Conservation (phyloP, 352 stramenopile genomes). For the Phytophthora uliginosa region DNA sequence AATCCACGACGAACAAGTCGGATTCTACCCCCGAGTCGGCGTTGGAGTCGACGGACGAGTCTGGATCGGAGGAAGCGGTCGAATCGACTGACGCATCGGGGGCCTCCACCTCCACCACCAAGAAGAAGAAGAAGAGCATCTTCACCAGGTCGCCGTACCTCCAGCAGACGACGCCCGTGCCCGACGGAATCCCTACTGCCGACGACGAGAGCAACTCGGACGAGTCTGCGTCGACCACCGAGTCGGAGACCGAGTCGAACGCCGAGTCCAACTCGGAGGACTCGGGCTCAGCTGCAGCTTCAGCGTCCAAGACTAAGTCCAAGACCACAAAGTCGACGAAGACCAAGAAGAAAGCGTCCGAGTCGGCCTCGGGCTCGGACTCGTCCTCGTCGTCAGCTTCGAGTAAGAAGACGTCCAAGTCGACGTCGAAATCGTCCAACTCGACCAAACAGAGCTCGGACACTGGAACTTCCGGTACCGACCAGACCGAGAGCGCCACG, state of each 20-base stretch:
- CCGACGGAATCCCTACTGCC: slow-evolving; percentile 36
- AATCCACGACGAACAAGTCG: not conserved
- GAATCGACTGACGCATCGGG: slow-evolving; percentile 10
- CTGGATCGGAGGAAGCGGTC: slow-evolving; percentile 3
- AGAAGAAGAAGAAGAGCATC: slow-evolving; percentile 34
- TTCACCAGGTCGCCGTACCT: slow-evolving; percentile 50
- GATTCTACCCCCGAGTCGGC: slow-evolving; percentile 5
- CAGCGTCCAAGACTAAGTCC: slow-evolving; percentile 14
- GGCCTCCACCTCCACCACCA: slow-evolving; percentile 23
- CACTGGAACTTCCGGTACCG: not conserved
- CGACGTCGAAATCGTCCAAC: not conserved
- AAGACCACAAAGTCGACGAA: not conserved
- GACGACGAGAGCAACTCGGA: slow-evolving; percentile 19
- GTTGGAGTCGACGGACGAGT: not conserved
- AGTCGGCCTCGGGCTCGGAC: slow-evolving; percentile 20
- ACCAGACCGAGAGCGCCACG: not conserved
- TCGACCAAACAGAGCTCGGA: slow-evolving; percentile 10
- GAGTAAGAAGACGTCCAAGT: slow-evolving; percentile 1
- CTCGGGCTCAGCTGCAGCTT: slow-evolving; percentile 2
- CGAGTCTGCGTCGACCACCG: slow-evolving; percentile 12
- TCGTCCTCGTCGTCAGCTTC: slow-evolving; percentile 17
- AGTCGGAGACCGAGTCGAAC: slow-evolving; percentile 1
- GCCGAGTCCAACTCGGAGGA: slow-evolving; percentile 11
- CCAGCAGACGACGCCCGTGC: slow-evolving; percentile 40
- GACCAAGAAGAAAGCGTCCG: slow-evolving; percentile 16